Evolutionary conservation across 495 filamentous ascomycete genomes (phyloP), one percentile per base, ranked within the genome.

Genomic region (Trichoderma orchidacearum): DNA sequence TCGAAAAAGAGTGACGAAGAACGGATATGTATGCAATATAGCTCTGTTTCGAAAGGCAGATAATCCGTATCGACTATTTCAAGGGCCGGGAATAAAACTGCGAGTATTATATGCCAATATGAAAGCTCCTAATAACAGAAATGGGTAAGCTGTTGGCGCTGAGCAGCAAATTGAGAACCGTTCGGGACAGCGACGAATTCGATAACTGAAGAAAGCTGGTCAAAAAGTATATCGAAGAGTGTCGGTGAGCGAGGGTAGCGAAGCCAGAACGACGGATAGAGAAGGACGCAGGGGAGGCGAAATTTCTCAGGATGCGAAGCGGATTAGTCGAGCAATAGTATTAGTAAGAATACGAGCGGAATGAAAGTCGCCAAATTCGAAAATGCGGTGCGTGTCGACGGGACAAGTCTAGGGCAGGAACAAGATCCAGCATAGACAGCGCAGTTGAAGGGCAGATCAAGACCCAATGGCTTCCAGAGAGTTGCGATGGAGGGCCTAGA

Each of bases 71-170:
- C n/a, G n/a, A n/a, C n/a, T n/a, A n/a, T n/a, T n/a, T 56, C 57
- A 65, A 62, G 61, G 62, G 56, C 59, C 62, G 53, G 50, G 58
- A 63, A 29, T 57, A n/a, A n/a, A n/a, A n/a, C n/a, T 48, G 50
- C 54, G 52, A 60, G 59, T 60, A 64, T 62, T 58, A 63, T 57
- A 57, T 34, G 30, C 48, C 55, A 63, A 58, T 57, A 64, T 61
- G 58, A 51, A 62, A 64, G 54, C 59, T 55, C 55, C 55, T 53
- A 64, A 64, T 64, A 62, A 65, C 59, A 68, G 63, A 32, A 62
- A 59, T 34, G 60, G 59, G 63, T 55, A n/a, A n/a, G n/a, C n/a
- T n/a, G n/a, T n/a, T n/a, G 58, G 56, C 56, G 54, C 58, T 66
- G 50, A 51, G 32, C 27, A 56, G 35, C 62, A 63, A 62, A 56